A percentile compares a stretch with the other conserved stretches of the same genome.
These are phyloP conservation scores for Hirsutella rhossiliensis DNA, from an alignment of 2,329 filamentous ascomycete species.

Conservation along the genomic window DNA sequence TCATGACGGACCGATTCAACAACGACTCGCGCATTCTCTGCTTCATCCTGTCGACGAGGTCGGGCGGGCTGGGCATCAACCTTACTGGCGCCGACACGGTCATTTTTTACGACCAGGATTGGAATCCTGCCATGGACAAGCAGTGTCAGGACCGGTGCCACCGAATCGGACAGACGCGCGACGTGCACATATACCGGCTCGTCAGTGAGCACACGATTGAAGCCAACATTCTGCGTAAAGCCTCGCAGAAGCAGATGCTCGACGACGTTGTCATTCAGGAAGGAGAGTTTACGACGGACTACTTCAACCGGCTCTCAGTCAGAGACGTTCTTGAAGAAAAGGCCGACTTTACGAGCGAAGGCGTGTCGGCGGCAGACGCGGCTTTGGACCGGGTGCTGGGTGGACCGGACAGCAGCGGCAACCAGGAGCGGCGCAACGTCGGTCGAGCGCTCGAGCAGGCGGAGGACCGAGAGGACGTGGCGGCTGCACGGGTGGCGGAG, in stretches of 20 bases:
- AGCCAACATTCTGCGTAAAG: slow-evolving; percentile 92
- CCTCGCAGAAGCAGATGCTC: slow-evolving; percentile 93
- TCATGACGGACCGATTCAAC: slow-evolving; percentile 94
- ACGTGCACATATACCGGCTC: slow-evolving; percentile 95
- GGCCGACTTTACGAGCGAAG: slow-evolving; percentile 32
- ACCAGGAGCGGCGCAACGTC: slow-evolving; percentile 47
- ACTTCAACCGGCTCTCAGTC: slow-evolving; percentile 71
- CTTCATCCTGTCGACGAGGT: slow-evolving; percentile 91
- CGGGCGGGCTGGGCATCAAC: slow-evolving; percentile 91
- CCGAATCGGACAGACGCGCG: slow-evolving; percentile 91
- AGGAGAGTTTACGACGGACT: slow-evolving; percentile 93
- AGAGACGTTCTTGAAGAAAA: slow-evolving; percentile 55
- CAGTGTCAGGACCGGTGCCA: slow-evolving; percentile 97
- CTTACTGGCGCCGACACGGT: slow-evolving; percentile 93
- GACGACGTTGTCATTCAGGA: slow-evolving; percentile 98
- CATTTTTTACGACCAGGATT: slow-evolving; percentile 98
- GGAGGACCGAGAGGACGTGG: slow-evolving; percentile 85
- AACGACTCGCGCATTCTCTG: slow-evolving; percentile 83
- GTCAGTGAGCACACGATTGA: slow-evolving; percentile 93
- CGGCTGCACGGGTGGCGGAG: slow-evolving; percentile 75
- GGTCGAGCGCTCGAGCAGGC: slow-evolving; percentile 73
- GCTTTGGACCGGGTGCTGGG: slow-evolving; percentile 82
- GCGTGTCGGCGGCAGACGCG: slow-evolving; percentile 60
- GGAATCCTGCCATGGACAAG: slow-evolving; percentile 99
- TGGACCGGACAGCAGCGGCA: slow-evolving; percentile 46